Base-by-base conservation (phyloP, 805 yeast species). In the Monosporozyma aquatica region DNA sequence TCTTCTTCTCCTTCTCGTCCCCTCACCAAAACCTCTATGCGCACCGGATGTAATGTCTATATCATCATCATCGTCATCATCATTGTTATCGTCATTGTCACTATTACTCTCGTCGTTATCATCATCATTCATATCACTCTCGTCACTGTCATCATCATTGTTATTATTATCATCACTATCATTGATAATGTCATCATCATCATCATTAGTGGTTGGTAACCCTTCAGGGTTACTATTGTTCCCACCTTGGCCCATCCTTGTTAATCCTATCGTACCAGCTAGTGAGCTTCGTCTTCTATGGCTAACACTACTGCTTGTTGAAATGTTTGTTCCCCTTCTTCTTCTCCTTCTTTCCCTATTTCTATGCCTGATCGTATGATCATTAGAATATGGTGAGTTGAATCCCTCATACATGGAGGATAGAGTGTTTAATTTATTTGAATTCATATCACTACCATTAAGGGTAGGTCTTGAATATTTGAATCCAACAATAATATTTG, bases 401-500 rank as follows among this genome's bases (percentile, higher is more conserved):
- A 23, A 17, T 29, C 17, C 35, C 11, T n/a, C 18, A 17, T 29
- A 29, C 4, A 10, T 9, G n/a, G n/a, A n/a, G n/a, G n/a, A n/a
- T n/a, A n/a, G n/a, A n/a, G n/a, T n/a, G n/a, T n/a, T n/a, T n/a
- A n/a, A n/a, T n/a, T n/a, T n/a, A n/a, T n/a, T 20, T 18, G 14
- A 21, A 18, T 10, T 9, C 11, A 11, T 7, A 18, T 18, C 17
- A 10, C n/a, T 23, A 20, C 14, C 14, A 20, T 10, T 5, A 11
- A 18, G 4, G 5, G 17, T 10, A n/a, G n/a, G n/a, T 7, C 46
- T 37, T 9, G 50, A 32, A n/a, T 45, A 37, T 32, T 56, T 58
- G 42, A 48, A 61, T 10, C 65, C 65, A 6, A 61, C 49, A 24
- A 58, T 43, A 11, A 59, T 52, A 38, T 58, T 52, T 38, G 57